phyloP scores from a whole-genome alignment of 192 early-diverging fungal species.

The Dissophora globulifera region DNA sequence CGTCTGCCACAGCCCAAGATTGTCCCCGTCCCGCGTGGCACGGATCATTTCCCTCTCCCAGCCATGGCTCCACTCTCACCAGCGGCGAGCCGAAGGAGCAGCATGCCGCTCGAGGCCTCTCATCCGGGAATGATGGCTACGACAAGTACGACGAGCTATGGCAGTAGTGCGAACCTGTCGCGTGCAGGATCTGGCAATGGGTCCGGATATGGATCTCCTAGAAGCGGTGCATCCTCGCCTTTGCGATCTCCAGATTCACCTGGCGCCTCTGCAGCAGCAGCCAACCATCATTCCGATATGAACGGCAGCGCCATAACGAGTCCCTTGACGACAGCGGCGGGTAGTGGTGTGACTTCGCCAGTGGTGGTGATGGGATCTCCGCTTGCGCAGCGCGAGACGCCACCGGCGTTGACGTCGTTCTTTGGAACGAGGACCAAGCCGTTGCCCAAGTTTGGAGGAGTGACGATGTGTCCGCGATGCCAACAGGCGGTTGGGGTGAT shows the following conservation, averaged over 20 bases:
- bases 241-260: constrained; percentile 32
- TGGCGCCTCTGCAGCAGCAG: not conserved
- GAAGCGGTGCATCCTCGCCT: constrained; percentile 17
- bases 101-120: constrained; percentile 10
- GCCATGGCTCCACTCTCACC: not conserved
- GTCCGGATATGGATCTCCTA: constrained; percentile 11
- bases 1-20: constrained; percentile 31
- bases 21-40: constrained; percentile 26
- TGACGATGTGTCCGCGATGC: constrained; percentile 59
- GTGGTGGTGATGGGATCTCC: constrained; percentile 31
- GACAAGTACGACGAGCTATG: not conserved
- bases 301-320: too few relatives aligned
- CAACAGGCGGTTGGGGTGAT: constrained; percentile 56
- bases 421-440: constrained; percentile 53
- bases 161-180: not conserved
- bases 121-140: constrained; percentile 28
- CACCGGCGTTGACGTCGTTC: constrained; percentile 34
- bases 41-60: constrained; percentile 38
- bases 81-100: not conserved
- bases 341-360: constrained; percentile 12
- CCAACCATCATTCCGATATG: too few relatives aligned
- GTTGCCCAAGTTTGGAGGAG: constrained; percentile 59
- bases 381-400: constrained; percentile 8
- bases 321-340: too few relatives aligned
- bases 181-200: constrained; percentile 12